Evolutionary conservation across 1,284 basidiomycete species (phyloP).

Genomic region (Sanghuangporus baumii): DNA sequence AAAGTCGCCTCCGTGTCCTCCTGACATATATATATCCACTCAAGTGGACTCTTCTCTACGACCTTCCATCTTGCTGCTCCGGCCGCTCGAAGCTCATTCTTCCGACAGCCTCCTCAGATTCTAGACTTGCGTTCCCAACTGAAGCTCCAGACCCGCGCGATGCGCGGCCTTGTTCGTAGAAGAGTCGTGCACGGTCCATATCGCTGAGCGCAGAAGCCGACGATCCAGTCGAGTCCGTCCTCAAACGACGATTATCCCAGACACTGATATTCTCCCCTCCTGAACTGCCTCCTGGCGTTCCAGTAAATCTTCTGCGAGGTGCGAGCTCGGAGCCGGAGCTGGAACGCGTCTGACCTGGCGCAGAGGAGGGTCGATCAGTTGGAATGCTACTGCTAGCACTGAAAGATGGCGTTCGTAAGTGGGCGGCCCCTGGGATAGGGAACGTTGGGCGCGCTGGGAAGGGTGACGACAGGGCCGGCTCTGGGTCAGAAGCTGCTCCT

Average conservation of each 20-base stretch:
- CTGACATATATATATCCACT: background rate
- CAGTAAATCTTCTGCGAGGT: background rate
- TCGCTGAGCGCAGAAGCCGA: constrained; percentile 5
- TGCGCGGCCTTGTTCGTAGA: constrained; percentile 8
- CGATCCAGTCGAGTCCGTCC: constrained; percentile 7
- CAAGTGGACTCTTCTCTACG: background rate
- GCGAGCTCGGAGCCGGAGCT: background rate
- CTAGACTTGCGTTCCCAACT: constrained; percentile 26
- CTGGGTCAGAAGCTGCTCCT: background rate
- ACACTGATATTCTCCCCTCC: constrained; percentile 8
- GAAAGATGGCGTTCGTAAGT: constrained; percentile 1
- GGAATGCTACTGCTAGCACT: background rate
- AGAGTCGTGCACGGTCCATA: background rate
- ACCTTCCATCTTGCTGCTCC: background rate
- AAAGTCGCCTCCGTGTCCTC: background rate
- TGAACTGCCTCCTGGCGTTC: constrained; percentile 2
- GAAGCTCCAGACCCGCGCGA: constrained; percentile 21
- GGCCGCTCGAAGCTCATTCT: constrained; percentile 23
- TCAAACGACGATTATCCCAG: constrained; percentile 13
- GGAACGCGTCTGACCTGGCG: background rate
- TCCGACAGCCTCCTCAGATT: constrained; percentile 30
- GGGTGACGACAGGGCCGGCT: background rate
- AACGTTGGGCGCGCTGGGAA: background rate
- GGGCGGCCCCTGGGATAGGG: constrained; percentile 2
- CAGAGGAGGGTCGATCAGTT: constrained; percentile 1